Conservation (phyloP, 164 flowering plant genomes). For the Nelumbo lutea region DNA sequence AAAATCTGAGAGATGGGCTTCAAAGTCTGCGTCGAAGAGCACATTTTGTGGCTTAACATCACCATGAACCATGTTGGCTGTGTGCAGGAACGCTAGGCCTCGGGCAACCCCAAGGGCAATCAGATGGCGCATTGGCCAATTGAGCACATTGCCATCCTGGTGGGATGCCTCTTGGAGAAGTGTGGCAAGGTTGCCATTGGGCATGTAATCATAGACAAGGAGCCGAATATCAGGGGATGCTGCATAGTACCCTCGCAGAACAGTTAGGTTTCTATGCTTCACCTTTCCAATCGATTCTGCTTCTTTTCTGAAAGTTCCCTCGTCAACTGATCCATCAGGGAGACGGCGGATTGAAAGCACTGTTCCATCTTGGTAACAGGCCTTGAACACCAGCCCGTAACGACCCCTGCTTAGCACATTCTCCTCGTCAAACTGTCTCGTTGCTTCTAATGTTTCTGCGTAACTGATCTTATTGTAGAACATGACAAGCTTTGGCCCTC, state of each 20-base stretch:
- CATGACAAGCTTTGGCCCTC: constrained; percentile 64
- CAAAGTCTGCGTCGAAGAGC: constrained; percentile 92
- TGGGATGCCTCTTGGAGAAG: constrained; percentile 91
- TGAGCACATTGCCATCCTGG: constrained; percentile 20
- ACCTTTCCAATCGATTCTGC: constrained; percentile 74
- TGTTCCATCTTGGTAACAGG: constrained; percentile 70
- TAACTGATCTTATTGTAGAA: constrained; percentile 54
- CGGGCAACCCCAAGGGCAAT: too few relatives aligned
- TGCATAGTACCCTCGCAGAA: constrained; percentile 83
- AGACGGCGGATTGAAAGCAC: constrained; percentile 75
- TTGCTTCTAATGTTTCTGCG: constrained; percentile 57
- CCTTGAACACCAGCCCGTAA: constrained; percentile 74
- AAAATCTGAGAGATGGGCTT: constrained; percentile 85
- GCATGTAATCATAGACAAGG: constrained; percentile 49
- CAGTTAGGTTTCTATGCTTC: constrained; percentile 79
- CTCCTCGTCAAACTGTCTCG: constrained; percentile 42
- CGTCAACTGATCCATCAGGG: constrained; percentile 47
- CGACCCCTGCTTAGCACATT: constrained; percentile 72
- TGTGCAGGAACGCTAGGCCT: constrained; percentile 56
- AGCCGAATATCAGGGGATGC: constrained; percentile 72
- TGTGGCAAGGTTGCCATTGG: constrained; percentile 64
- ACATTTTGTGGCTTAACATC: constrained; percentile 76
- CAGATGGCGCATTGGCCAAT: constrained; percentile 93
- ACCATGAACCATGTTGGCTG: constrained; percentile 18
- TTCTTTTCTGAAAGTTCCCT: constrained; percentile 50